Conservation (phyloP, 495 filamentous ascomycete genomes). For the Daldinia concentrica region DNA sequence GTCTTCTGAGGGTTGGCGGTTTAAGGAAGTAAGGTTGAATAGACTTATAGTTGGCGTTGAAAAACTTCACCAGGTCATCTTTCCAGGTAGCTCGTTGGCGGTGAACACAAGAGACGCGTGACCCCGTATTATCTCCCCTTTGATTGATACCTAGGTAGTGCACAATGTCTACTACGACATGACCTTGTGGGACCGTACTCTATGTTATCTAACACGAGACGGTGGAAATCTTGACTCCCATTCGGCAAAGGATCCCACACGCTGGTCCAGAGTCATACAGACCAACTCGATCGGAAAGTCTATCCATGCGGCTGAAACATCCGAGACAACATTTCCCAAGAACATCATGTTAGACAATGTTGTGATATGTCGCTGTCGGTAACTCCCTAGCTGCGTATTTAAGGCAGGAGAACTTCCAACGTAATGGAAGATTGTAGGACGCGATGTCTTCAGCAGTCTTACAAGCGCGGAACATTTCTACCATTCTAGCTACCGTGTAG, state of each 20-base stretch:
- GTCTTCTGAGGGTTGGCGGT: not conserved
- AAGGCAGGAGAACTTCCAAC: not conserved
- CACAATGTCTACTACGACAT: not conserved
- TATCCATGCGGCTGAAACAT: constrained; percentile 21
- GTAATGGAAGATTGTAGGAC: not conserved
- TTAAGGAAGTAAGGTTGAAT: not conserved
- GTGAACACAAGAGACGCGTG: not conserved
- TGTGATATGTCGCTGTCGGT: not conserved
- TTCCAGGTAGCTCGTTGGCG: not conserved
- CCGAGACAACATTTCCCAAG: not conserved
- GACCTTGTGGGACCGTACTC: not conserved
- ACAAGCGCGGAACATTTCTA: constrained; percentile 2
- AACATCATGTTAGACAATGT: not conserved
- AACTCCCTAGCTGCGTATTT: not conserved
- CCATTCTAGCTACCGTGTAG: not conserved
- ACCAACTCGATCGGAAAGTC: constrained; percentile 1
- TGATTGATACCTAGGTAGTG: constrained; percentile 16
- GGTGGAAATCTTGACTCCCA: not conserved
- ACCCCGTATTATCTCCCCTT: not conserved
- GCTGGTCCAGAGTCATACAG: constrained; percentile 8
- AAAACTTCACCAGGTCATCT: not conserved
- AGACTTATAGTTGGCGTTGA: not conserved
- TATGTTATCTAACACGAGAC: not conserved
- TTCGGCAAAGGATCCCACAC: not conserved
- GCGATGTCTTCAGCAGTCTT: constrained; percentile 2